Evolutionary conservation across 768 basidiomycete genomes (phyloP).

Genomic region (Mycena latifolia): DNA sequence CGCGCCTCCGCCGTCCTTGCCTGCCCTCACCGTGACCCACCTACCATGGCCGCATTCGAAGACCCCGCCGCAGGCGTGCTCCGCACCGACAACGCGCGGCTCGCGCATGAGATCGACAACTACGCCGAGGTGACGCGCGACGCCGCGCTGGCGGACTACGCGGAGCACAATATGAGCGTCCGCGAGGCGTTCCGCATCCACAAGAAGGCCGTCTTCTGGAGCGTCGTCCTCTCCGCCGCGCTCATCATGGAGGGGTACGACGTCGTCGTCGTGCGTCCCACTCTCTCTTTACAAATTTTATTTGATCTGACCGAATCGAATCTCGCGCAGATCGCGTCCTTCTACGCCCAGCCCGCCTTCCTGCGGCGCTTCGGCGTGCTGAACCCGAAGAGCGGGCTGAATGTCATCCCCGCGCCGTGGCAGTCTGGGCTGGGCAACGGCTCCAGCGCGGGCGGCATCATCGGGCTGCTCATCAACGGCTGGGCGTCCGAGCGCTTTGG

Average conservation of each 20-base stretch:
- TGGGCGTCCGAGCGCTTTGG: conserved; percentile 40
- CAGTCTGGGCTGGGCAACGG: conserved; percentile 39
- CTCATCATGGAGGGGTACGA: conserved; percentile 43
- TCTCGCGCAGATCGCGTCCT: conserved; percentile 23
- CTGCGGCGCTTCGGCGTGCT: conserved; percentile 37
- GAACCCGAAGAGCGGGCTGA: conserved; percentile 25
- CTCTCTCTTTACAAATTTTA: too few species aligned
- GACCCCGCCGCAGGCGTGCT: conserved; percentile 51
- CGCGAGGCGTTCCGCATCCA: conserved; percentile 38
- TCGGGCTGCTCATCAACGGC: conserved; percentile 35
- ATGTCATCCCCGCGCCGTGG: conserved; percentile 37
- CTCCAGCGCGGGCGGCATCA: conserved; percentile 37
- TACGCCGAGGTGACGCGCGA: conserved; percentile 31
- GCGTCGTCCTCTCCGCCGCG: conserved; percentile 37
- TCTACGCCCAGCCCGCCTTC: conserved; percentile 35
- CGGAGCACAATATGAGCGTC: conserved; percentile 37
- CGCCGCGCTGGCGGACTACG: conserved; percentile 36
- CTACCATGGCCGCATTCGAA: conserved; percentile 52
- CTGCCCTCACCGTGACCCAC: too few species aligned
- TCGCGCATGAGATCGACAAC: conserved; percentile 35
- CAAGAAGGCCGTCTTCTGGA: conserved; percentile 41
- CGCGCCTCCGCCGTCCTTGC: neutral
- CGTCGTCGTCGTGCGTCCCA: conserved; percentile 38
- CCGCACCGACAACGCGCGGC: conserved; percentile 42
- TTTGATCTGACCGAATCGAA: too few species aligned